Percentiles rank a stretch among this genome's conserved stretches.
These are phyloP conservation scores for Ceratobasidium papillatum DNA, from an alignment of 1,284 basidiomycete genomes.

Conservation along the genomic window DNA sequence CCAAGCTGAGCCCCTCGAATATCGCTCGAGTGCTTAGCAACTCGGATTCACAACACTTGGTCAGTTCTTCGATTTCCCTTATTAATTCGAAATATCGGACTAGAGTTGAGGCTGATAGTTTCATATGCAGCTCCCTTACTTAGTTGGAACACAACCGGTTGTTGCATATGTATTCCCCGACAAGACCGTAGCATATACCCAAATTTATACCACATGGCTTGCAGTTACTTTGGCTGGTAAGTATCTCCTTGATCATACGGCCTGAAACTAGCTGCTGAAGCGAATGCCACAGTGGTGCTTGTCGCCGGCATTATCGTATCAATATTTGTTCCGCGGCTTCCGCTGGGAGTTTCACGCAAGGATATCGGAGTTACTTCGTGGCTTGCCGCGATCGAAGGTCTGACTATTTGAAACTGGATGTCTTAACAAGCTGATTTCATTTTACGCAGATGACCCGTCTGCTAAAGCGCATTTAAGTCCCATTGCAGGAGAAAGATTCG, in stretches of 20 bases:
- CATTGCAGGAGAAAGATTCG: not conserved
- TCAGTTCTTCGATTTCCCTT: not conserved
- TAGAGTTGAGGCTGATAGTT: not conserved
- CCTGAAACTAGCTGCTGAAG: not conserved
- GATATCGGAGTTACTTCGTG: constrained; percentile 34
- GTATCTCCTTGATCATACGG: not conserved
- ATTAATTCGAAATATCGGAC: not conserved
- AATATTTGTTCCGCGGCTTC: constrained; percentile 17
- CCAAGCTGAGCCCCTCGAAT: not conserved
- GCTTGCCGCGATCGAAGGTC: constrained; percentile 34
- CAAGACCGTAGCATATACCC: constrained; percentile 34
- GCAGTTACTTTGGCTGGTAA: constrained; percentile 10
- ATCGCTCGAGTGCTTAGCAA: constrained; percentile 22
- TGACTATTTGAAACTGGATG: not conserved
- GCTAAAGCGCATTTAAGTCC: constrained; percentile 26
- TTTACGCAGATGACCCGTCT: constrained; percentile 7
- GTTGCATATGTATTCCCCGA: constrained; percentile 27
- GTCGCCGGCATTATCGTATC: constrained; percentile 21
- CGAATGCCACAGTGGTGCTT: not conserved
- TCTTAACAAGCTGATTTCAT: not conserved
- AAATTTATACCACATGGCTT: constrained; percentile 31
- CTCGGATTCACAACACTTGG: constrained; percentile 35
- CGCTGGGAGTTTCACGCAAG: constrained; percentile 26
- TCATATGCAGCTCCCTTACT: constrained; percentile 25
- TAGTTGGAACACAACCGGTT: constrained; percentile 30